These are phyloP conservation scores for Leucogyrophana mollusca DNA, from an alignment of 768 basidiomycete species.

Conservation along the genomic window DNA sequence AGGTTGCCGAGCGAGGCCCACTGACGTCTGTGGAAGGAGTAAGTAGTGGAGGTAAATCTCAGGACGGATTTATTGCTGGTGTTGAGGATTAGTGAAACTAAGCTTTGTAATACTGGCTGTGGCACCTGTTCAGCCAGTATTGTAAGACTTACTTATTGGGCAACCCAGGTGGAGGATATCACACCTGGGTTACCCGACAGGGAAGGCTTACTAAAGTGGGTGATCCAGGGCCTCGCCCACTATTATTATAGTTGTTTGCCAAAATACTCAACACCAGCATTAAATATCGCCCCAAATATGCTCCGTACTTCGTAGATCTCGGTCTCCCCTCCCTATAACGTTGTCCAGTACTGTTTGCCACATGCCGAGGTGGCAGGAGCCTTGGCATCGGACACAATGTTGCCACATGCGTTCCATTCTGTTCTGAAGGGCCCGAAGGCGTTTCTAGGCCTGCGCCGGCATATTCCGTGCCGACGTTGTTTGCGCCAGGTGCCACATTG, in stretches of 20 bases:
- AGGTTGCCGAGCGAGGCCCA: neutral
- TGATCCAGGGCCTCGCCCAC: neutral
- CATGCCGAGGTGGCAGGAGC: too few species aligned
- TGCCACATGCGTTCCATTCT: neutral
- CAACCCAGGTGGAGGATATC: neutral
- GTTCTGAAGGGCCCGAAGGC: neutral
- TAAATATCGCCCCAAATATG: too few species aligned
- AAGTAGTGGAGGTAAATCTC: neutral
- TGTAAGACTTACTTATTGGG: too few species aligned
- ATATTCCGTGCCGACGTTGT: neutral
- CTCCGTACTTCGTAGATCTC: too few species aligned
- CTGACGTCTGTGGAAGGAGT: neutral
- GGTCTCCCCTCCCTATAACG: too few species aligned
- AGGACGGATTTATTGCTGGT: conserved; percentile 2
- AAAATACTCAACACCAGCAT: too few species aligned
- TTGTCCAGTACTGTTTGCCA: too few species aligned
- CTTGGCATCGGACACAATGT: neutral
- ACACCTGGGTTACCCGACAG: conserved; percentile 1
- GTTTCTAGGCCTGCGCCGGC: neutral
- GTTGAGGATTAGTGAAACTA: neutral
- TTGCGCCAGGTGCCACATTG: neutral
- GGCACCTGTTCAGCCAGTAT: too few species aligned
- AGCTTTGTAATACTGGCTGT: neutral
- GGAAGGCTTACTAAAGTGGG: conserved; percentile 2
- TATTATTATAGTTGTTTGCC: too few species aligned